Conservation (phyloP, 257 asterid genomes). For the Nicotiana paniculata region DNA sequence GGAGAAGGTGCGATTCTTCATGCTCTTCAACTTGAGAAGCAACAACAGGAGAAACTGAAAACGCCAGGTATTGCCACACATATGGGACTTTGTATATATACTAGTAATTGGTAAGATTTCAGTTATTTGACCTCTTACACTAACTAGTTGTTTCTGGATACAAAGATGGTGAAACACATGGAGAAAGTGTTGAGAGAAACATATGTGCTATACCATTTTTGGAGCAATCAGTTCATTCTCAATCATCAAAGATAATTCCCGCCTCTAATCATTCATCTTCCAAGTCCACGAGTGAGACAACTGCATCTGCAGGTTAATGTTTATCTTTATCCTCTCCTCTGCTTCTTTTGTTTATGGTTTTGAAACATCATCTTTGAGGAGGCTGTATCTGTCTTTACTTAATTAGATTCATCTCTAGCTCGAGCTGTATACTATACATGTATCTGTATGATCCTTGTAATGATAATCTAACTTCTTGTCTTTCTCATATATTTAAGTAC, state of each 20-base stretch:
- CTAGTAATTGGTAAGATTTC: too few species aligned
- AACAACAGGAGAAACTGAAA: conserved; percentile 18
- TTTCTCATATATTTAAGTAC: background rate
- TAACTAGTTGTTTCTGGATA: background rate
- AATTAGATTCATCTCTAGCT: background rate
- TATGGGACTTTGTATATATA: background rate
- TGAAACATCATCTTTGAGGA: background rate
- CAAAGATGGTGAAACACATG: conserved; percentile 8
- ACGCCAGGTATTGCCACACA: conserved; percentile 25
- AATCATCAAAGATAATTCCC: background rate
- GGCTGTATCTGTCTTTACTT: background rate
- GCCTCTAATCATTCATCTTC: conserved; percentile 10
- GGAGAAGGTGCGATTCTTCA: conserved; percentile 20
- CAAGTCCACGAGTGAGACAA: conserved; percentile 1
- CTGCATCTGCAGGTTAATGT: conserved; percentile 25
- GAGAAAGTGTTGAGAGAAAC: conserved; percentile 19
- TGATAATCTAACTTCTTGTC: background rate
- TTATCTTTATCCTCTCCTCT: background rate
- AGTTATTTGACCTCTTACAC: background rate
- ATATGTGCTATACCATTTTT: background rate
- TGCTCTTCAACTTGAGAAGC: conserved; percentile 29
- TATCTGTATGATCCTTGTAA: too few species aligned
- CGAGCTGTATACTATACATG: too few species aligned
- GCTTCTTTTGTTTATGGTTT: background rate
- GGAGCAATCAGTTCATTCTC: conserved; percentile 13